phyloP scores from a whole-genome alignment of 2,329 filamentous ascomycete genomes.

The Harringtonia aguacate region DNA sequence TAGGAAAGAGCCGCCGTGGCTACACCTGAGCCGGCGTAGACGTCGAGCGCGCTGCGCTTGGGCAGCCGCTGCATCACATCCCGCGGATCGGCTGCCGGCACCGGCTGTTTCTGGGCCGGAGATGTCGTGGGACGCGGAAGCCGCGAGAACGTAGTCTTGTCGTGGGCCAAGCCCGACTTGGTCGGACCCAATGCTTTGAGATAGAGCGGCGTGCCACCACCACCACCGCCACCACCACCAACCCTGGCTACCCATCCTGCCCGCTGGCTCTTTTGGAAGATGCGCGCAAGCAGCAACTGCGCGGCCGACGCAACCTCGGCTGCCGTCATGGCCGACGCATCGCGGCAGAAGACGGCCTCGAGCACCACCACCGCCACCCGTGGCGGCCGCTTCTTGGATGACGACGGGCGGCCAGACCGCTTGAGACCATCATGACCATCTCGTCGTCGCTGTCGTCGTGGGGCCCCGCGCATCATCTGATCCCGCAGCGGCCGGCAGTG shows the following conservation, averaged over 20 bases:
- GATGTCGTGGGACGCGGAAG: background rate
- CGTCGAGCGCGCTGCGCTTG: conserved; percentile 1
- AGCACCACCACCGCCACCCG: no score
- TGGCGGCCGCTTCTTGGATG: background rate
- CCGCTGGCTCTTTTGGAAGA: background rate
- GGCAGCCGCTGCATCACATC: conserved; percentile 4
- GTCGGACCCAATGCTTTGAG: background rate
- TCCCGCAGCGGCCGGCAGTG: conserved; percentile 4
- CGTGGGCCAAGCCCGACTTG: background rate
- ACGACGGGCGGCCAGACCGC: no score
- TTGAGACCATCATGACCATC: background rate
- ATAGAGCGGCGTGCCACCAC: background rate
- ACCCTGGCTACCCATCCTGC: background rate
- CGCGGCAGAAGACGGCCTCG: conserved; percentile 10
- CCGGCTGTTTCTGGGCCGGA: background rate
- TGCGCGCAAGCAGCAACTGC: background rate
- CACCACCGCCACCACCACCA: background rate
- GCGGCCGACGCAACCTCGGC: conserved; percentile 2
- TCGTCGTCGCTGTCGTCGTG: background rate
- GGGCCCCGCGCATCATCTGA: conserved; percentile 1
- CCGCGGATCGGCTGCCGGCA: conserved; percentile 1
- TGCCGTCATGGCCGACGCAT: conserved; percentile 1
- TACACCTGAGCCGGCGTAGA: conserved; percentile 2
- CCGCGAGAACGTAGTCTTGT: background rate
- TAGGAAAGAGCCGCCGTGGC: conserved; percentile 3